These are phyloP conservation scores for Nitzschia palea DNA, from an alignment of 108 stramenopile genomes.

Conservation along the genomic window DNA sequence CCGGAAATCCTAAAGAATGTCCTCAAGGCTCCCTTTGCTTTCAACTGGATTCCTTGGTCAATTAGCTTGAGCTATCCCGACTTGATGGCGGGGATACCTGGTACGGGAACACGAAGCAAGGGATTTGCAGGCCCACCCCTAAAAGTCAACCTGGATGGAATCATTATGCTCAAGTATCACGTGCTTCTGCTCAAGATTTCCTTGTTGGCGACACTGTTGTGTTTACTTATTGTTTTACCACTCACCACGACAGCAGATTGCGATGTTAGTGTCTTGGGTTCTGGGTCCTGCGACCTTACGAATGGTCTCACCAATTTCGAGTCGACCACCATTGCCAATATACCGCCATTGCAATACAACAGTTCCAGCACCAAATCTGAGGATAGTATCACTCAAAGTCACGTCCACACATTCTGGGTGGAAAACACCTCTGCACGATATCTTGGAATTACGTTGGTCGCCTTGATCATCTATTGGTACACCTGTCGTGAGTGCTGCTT, in stretches of 20 bases:
- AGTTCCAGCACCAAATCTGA: neutral
- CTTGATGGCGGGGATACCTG: slow-evolving; percentile 72
- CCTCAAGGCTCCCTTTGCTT: slow-evolving; percentile 19
- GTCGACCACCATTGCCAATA: slow-evolving; percentile 72
- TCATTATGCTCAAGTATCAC: slow-evolving; percentile 78
- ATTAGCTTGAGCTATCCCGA: slow-evolving; percentile 52
- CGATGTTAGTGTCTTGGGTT: neutral
- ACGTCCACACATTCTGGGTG: neutral
- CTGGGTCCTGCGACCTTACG: neutral
- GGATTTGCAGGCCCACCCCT: slow-evolving; percentile 64
- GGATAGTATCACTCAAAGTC: neutral
- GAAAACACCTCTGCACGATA: neutral
- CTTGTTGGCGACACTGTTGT: slow-evolving; percentile 53
- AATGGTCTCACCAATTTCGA: slow-evolving; percentile 68
- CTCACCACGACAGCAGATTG: slow-evolving; percentile 60
- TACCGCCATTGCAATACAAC: slow-evolving; percentile 24
- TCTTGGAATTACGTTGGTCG: neutral
- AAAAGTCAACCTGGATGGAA: slow-evolving; percentile 75
- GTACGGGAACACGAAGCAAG: slow-evolving; percentile 72
- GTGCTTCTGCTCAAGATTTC: slow-evolving; percentile 59
- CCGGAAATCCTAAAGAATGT: slow-evolving; percentile 42
- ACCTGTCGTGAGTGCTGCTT: slow-evolving; percentile 8
- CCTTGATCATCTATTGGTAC: slow-evolving; percentile 3
- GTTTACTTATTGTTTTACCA: slow-evolving; percentile 63
- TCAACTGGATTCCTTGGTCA: slow-evolving; percentile 76